A percentile compares a stretch with the other conserved stretches of the same genome.
phyloP scores from a whole-genome alignment of 768 basidiomycete species.

The Crepidotus variabilis region DNA sequence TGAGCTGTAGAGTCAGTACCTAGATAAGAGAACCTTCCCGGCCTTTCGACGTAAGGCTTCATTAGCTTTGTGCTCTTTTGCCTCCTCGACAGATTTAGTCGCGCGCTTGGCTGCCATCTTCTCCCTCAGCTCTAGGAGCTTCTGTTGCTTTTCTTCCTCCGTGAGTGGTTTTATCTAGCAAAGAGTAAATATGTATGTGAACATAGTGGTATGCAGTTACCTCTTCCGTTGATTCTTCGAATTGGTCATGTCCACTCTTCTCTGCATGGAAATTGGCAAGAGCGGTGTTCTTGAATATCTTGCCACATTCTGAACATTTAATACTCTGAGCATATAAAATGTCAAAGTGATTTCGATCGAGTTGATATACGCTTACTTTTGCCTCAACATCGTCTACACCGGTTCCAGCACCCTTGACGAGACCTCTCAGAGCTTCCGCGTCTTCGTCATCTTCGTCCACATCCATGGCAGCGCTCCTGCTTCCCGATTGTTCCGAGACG shows the following conservation, averaged over 20 bases:
- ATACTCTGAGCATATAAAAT: constrained; percentile 51
- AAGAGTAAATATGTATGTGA: constrained; percentile 1
- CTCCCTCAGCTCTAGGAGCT: constrained; percentile 70
- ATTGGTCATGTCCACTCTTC: constrained; percentile 92
- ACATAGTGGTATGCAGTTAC: constrained; percentile 30
- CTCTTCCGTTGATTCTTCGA: constrained; percentile 95
- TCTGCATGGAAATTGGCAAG: constrained; percentile 92
- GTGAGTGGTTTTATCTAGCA: constrained; percentile 82
- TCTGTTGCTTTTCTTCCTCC: constrained; percentile 87
- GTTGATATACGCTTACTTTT: constrained; percentile 41
- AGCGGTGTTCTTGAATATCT: constrained; percentile 81
- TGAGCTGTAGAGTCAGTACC: not conserved
- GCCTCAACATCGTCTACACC: constrained; percentile 57
- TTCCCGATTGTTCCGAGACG: constrained; percentile 31
- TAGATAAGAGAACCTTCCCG: constrained; percentile 53
- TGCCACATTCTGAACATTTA: constrained; percentile 80
- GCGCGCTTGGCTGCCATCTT: constrained; percentile 83
- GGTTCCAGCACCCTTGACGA: constrained; percentile 20
- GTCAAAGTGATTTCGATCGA: not conserved
- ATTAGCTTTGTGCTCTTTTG: constrained; percentile 66
- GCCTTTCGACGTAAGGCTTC: constrained; percentile 82
- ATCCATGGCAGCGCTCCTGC: constrained; percentile 35
- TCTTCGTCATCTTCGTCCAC: constrained; percentile 76
- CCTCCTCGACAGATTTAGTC: constrained; percentile 67
- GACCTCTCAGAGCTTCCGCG: constrained; percentile 52